phyloP scores from a whole-genome alignment of 257 asterid species.

The Lantana camara region DNA sequence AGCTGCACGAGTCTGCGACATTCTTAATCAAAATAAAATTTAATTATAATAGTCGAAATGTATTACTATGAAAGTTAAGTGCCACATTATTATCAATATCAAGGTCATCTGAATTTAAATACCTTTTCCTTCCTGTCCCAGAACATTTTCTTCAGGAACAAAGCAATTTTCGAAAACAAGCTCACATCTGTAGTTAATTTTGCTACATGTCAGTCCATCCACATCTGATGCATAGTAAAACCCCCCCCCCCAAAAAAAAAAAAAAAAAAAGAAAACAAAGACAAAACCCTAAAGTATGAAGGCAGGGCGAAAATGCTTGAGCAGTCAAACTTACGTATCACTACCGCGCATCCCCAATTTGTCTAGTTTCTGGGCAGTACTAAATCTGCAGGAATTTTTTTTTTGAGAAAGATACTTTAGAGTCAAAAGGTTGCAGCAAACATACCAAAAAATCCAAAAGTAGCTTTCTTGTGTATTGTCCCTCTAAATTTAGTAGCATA shows the following conservation, averaged over 20 bases:
- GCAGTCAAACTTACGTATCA: conserved; percentile 75
- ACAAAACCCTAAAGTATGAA: too few relatives aligned
- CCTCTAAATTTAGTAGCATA: conserved; percentile 14
- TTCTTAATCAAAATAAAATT: neutral
- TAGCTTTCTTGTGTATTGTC: neutral
- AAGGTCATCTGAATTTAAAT: conserved; percentile 13
- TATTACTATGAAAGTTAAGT: neutral
- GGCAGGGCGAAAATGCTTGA: conserved; percentile 17
- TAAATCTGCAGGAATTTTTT: conserved; percentile 67
- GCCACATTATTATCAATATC: conserved; percentile 8
- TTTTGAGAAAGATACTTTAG: conserved; percentile 16
- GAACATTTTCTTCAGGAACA: conserved; percentile 83
- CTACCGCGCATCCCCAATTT: conserved; percentile 99
- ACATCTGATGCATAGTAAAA: conserved; percentile 6
- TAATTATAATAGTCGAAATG: neutral
- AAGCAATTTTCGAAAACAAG: conserved; percentile 97
- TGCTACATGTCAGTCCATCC: conserved; percentile 25
- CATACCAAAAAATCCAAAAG: neutral
- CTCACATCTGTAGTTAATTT: conserved; percentile 74
- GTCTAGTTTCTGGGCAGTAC: conserved; percentile 98
- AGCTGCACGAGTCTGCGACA: neutral
- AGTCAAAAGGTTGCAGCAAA: conserved; percentile 23
- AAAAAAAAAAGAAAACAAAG: neutral
- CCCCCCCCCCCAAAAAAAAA: conserved; percentile 11
- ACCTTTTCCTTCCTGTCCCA: conserved; percentile 99